Conservation (phyloP, 2,329 filamentous ascomycete species). For the Phyllosticta capitalensis region DNA sequence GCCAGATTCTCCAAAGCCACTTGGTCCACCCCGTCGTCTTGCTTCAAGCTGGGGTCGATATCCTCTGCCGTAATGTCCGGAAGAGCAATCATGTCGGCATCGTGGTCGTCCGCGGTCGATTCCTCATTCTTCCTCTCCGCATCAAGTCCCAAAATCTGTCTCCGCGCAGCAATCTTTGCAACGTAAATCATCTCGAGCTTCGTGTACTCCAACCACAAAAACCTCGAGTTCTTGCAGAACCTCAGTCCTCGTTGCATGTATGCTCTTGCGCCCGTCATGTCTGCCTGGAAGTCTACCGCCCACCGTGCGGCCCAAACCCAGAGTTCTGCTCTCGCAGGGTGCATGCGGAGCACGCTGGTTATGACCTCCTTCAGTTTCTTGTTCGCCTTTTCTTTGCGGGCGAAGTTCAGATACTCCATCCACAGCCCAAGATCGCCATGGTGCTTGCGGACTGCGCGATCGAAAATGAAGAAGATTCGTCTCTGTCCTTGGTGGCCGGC, state of each 20-base stretch:
- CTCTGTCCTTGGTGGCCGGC: slow-evolving; percentile 64
- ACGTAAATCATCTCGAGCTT: slow-evolving; percentile 90
- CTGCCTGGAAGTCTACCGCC: slow-evolving; percentile 66
- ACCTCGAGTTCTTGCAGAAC: slow-evolving; percentile 69
- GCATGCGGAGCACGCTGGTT: slow-evolving; percentile 66
- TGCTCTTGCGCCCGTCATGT: slow-evolving; percentile 76
- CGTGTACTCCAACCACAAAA: slow-evolving; percentile 82
- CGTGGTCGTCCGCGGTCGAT: slow-evolving; percentile 32
- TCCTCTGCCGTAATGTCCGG: slow-evolving; percentile 54
- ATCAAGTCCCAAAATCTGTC: slow-evolving; percentile 57
- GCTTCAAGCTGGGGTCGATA: slow-evolving; percentile 44
- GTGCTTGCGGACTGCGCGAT: slow-evolving; percentile 76
- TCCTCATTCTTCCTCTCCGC: slow-evolving; percentile 33
- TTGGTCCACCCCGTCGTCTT: slow-evolving; percentile 41
- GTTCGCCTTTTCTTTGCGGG: slow-evolving; percentile 53
- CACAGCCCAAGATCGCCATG: slow-evolving; percentile 73
- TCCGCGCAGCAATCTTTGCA: slow-evolving; percentile 65
- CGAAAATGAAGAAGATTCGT: slow-evolving; percentile 80
- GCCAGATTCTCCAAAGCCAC: slow-evolving; percentile 54
- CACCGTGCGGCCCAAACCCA: slow-evolving; percentile 80
- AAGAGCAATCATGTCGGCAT: slow-evolving; percentile 48
- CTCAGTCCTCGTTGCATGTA: slow-evolving; percentile 84
- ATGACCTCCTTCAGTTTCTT: slow-evolving; percentile 53
- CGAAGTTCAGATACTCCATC: slow-evolving; percentile 83
- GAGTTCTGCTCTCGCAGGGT: slow-evolving; percentile 71